Evolutionary conservation across 305 asterid genomes (phyloP).

Genomic region (Fraxinus sp.): DNA sequence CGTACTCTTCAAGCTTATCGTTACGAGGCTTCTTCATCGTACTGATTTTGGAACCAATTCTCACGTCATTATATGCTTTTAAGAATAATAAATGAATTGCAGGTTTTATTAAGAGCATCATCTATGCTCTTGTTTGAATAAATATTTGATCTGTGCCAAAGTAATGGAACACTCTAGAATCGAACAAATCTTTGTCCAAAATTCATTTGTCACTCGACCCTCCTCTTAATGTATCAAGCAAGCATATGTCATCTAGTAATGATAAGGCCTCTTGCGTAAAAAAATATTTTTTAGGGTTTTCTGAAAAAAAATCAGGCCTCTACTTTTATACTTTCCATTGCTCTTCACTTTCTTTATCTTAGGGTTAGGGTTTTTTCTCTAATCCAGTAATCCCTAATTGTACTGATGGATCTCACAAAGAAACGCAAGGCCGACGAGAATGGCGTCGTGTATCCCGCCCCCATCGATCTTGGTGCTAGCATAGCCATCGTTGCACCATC

Average conservation of each 20-base stretch:
- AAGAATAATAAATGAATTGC: not conserved
- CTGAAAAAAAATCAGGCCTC: not conserved
- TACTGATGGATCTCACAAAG: conserved; percentile 70
- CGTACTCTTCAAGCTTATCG: conserved; percentile 33
- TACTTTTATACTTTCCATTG: not conserved
- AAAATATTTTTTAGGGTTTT: not conserved
- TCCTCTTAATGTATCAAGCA: not conserved
- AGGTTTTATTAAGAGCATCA: too few relatives aligned
- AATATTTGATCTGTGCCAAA: not conserved
- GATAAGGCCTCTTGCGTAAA: too few relatives aligned
- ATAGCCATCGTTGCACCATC: conserved; percentile 29
- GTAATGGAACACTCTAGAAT: not conserved
- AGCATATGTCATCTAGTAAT: not conserved
- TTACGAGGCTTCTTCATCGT: conserved; percentile 10
- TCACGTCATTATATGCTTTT: not conserved
- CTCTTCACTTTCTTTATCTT: not conserved
- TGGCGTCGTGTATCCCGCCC: conserved; percentile 54
- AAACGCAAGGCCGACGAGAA: conserved; percentile 87
- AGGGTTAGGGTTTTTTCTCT: not conserved
- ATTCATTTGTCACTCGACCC: not conserved
- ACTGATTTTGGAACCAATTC: not conserved
- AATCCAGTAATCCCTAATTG: not conserved
- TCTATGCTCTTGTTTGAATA: not conserved
- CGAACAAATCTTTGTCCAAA: not conserved
- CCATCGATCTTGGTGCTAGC: conserved; percentile 30